A percentile compares a stretch with the other conserved stretches of the same genome.
Evolutionary conservation across 179 eudicot species (phyloP).

Genomic region (Drosera spatulata): DNA sequence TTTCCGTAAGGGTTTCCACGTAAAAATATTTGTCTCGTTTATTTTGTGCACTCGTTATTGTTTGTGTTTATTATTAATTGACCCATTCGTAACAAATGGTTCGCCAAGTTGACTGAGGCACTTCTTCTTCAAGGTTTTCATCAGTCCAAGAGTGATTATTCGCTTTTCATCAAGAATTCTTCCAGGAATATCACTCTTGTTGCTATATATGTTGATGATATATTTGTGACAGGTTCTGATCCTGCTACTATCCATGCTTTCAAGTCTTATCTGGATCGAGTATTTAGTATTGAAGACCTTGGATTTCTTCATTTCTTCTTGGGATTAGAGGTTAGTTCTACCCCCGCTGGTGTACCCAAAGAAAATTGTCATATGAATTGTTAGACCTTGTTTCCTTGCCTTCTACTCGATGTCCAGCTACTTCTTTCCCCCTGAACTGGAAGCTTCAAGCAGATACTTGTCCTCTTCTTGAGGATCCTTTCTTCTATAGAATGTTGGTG

Average conservation of each 20-base stretch:
- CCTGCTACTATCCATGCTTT: not conserved
- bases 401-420: not conserved
- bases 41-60: too few relatives aligned
- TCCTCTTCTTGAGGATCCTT: not conserved
- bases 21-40: too few relatives aligned
- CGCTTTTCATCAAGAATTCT: not conserved
- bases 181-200: not conserved
- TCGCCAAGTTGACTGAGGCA: not conserved
- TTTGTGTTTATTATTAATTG: too few relatives aligned
- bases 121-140: not conserved
- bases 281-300: not conserved
- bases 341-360: not conserved
- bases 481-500: not conserved
- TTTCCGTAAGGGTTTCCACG: too few relatives aligned
- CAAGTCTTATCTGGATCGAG: not conserved
- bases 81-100: too few relatives aligned
- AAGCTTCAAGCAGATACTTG: not conserved
- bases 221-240: not conserved
- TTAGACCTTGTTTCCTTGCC: not conserved
- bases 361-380: not conserved
- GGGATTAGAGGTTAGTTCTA: not conserved
- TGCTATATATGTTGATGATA: not conserved
- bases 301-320: not conserved
- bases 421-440: not conserved
- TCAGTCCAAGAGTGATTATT: slow-evolving; percentile 1